Evolutionary conservation across 108 stramenopile species (phyloP), one percentile per base, ranked within the genome.

Genomic region (Bacterosira constricta): DNA sequence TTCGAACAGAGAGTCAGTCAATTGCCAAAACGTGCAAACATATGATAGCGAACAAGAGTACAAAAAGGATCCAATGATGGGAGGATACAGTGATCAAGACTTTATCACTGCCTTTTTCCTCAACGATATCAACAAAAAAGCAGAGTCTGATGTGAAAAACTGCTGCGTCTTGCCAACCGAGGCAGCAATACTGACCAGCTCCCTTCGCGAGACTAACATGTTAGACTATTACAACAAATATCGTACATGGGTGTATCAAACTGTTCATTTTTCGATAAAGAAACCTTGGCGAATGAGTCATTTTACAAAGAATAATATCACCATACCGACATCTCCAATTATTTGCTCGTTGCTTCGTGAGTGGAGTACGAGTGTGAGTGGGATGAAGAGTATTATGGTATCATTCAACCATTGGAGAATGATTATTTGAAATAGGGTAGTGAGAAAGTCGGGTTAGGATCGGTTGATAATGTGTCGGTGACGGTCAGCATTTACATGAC

Each of bases 61-160:
- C 17, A 44, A 30, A 27, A 39, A 15, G 2, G 70, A 63, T 31
- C 67, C 67, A 29, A 25, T 69, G 39, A 68, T 21, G 26, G 35
- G 42, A 20, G 70, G 61, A 13, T 71, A 63, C 21, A 35, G 61
- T 51, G 49, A 71, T 25, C 70, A 71, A 36, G 70, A 39, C 1
- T 71, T 63, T 31, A 35, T 71, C 37, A 63, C 70, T 1, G 32
- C 47, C 9, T 71, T 71, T 21, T 71, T 71, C 46, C 36, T 69
- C 29, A 38, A 42, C 2, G 8, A 45, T 46, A 56, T 32, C 38
- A n/a, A 15, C 15, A 20, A 62, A 32, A 37, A 38, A 23, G 10
- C 31, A 11, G 31, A 30, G 11, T 32, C 29, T 3, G 26, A 13
- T n/a, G n/a, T n/a, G 11, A 71, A 42, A 25, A 47, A 63, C 0